Percentiles rank a stretch among this genome's conserved stretches.
Evolutionary conservation across 2,329 filamentous ascomycete genomes (phyloP).

Genomic region (Fonsecaea erecta): DNA sequence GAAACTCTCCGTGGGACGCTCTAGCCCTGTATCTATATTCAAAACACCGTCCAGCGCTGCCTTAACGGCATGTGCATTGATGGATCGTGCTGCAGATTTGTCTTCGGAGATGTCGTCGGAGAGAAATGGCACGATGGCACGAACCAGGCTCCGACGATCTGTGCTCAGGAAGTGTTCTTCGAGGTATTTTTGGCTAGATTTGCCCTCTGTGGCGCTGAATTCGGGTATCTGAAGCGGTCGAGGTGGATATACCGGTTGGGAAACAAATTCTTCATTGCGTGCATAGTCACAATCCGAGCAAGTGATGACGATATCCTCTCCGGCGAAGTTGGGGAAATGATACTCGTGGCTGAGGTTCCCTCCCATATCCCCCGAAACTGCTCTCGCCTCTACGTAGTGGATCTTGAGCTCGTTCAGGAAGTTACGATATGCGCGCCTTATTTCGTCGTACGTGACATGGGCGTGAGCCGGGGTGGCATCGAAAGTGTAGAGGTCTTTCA

Average conservation of each 20-base stretch:
- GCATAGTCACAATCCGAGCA: slow-evolving; percentile 76
- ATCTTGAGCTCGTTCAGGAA: slow-evolving; percentile 84
- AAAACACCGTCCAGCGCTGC: slow-evolving; percentile 55
- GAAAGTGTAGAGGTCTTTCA: slow-evolving; percentile 99
- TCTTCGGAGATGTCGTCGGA: background rate
- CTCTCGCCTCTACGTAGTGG: slow-evolving; percentile 81
- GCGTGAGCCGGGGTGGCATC: slow-evolving; percentile 72
- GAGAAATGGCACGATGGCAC: slow-evolving; percentile 6
- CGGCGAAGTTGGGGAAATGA: slow-evolving; percentile 76
- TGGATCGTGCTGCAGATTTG: slow-evolving; percentile 10
- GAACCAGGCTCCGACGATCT: slow-evolving; percentile 25
- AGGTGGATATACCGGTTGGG: slow-evolving; percentile 40
- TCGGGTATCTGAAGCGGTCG: slow-evolving; percentile 6
- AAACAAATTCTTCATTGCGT: slow-evolving; percentile 85
- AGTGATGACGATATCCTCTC: slow-evolving; percentile 82
- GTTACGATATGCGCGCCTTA: slow-evolving; percentile 72
- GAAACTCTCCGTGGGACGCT: slow-evolving; percentile 50
- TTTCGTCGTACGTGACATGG: slow-evolving; percentile 76
- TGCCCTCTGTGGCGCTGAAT: background rate
- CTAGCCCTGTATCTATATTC: slow-evolving; percentile 72
- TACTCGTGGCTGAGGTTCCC: slow-evolving; percentile 94
- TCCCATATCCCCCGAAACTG: slow-evolving; percentile 95
- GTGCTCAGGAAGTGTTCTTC: slow-evolving; percentile 32
- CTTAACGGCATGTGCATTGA: slow-evolving; percentile 70
- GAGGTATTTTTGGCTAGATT: background rate